phyloP scores from a whole-genome alignment of 83 land plant genomes.

The Larix sibirica region DNA sequence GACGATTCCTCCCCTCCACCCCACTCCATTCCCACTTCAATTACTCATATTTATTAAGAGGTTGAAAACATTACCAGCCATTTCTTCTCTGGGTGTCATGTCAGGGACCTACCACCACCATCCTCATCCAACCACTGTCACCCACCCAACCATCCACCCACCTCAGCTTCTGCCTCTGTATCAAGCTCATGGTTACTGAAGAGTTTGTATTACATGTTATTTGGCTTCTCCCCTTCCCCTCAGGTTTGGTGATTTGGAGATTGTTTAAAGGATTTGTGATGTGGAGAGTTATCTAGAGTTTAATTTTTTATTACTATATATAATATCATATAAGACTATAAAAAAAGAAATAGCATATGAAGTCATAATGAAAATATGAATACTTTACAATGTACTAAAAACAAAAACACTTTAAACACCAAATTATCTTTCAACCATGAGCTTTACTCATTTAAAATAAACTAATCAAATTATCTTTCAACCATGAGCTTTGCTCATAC shows the following conservation, averaged over 20 bases:
- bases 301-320: too few species aligned
- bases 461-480: too few species aligned
- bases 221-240: not conserved
- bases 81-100: conserved; percentile 1
- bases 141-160: conserved; percentile 4
- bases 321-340: too few species aligned
- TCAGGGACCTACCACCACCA: conserved; percentile 12
- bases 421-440: too few species aligned
- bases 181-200: not conserved
- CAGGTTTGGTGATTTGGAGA: not conserved
- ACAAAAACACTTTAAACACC: too few species aligned
- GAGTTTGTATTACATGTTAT: not conserved
- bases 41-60: not conserved
- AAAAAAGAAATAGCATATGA: too few species aligned
- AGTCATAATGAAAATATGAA: too few species aligned
- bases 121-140: not conserved
- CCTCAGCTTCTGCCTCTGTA: not conserved
- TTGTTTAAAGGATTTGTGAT: too few species aligned
- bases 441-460: too few species aligned
- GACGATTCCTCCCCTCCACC: not conserved
- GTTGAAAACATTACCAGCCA: conserved; percentile 3
- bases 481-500: too few species aligned
- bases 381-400: too few species aligned
- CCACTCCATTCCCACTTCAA: not conserved
- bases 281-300: too few species aligned